Evolutionary conservation across 352 stramenopile species (phyloP).

Genomic region (Globisporangium uncinulatum): DNA sequence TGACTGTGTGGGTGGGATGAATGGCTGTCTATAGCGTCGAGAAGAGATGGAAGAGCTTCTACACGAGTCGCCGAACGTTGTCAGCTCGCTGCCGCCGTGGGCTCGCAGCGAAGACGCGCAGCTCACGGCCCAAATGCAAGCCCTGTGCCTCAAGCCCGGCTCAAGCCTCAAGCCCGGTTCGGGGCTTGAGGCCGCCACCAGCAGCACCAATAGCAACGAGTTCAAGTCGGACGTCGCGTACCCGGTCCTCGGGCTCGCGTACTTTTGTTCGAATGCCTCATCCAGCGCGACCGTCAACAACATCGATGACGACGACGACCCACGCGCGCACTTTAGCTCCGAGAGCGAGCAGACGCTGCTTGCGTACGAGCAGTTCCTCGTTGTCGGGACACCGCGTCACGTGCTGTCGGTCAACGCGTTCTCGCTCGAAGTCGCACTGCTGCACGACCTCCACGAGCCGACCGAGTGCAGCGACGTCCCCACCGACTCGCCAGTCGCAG

Average conservation of each 20-base stretch:
- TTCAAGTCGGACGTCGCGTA: constrained; percentile 31
- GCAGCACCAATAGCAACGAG: constrained; percentile 7
- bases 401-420: constrained; percentile 59
- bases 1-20: background rate
- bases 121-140: constrained; percentile 20
- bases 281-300: background rate
- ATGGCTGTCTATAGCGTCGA: constrained; percentile 16
- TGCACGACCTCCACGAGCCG: constrained; percentile 46
- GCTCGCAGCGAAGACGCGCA: constrained; percentile 40
- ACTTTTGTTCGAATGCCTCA: constrained; percentile 29
- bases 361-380: constrained; percentile 43
- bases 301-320: constrained; percentile 1
- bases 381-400: constrained; percentile 41
- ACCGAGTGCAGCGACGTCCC: background rate
- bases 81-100: constrained; percentile 67
- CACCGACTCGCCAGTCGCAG: constrained; percentile 18
- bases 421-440: constrained; percentile 50
- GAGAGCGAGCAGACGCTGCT: constrained; percentile 45
- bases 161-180: constrained; percentile 16
- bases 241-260: constrained; percentile 40
- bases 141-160: constrained; percentile 7
- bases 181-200: background rate
- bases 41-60: constrained; percentile 36
- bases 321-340: constrained; percentile 30
- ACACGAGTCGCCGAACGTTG: constrained; percentile 49